These are phyloP conservation scores for Jatropha multifida DNA, from an alignment of 441 rosid genomes.

Conservation along the genomic window DNA sequence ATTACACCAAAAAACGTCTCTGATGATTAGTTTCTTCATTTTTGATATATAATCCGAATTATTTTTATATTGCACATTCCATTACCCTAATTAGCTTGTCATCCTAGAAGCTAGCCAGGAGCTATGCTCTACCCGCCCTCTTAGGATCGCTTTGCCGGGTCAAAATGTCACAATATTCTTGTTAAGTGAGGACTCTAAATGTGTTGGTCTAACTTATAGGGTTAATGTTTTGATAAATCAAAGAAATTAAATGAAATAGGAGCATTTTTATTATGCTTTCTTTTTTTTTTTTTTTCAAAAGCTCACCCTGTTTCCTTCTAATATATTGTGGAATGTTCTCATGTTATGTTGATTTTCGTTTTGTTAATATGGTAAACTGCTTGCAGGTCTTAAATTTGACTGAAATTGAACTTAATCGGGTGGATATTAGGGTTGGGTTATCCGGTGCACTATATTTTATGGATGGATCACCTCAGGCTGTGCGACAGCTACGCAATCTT, in stretches of 20 bases:
- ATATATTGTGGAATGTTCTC: neutral
- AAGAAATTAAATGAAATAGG: slow-evolving; percentile 2
- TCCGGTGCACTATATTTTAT: slow-evolving; percentile 90
- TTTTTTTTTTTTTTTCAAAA: neutral
- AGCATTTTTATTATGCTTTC: neutral
- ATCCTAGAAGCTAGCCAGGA: too few relatives aligned
- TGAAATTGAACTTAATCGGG: slow-evolving; percentile 87
- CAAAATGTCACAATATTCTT: neutral
- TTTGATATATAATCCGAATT: too few relatives aligned
- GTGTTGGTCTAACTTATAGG: neutral
- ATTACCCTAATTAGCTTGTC: too few relatives aligned
- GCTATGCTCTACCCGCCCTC: too few relatives aligned
- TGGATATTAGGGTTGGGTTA: slow-evolving; percentile 91
- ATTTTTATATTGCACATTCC: too few relatives aligned
- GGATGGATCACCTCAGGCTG: slow-evolving; percentile 99
- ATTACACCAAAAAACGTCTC: too few relatives aligned
- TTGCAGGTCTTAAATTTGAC: slow-evolving; percentile 92
- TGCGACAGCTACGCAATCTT: slow-evolving; percentile 86
- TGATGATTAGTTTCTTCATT: too few relatives aligned
- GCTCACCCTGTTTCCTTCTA: neutral
- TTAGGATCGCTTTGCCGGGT: too few relatives aligned
- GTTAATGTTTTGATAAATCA: neutral
- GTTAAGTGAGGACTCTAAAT: neutral
- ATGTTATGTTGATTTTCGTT: neutral
- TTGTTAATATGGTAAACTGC: slow-evolving; percentile 4